Evolutionary conservation across 2,329 filamentous ascomycete species (phyloP), one percentile per base, ranked within the genome.

Genomic region (Hymenoscyphus salicellus): DNA sequence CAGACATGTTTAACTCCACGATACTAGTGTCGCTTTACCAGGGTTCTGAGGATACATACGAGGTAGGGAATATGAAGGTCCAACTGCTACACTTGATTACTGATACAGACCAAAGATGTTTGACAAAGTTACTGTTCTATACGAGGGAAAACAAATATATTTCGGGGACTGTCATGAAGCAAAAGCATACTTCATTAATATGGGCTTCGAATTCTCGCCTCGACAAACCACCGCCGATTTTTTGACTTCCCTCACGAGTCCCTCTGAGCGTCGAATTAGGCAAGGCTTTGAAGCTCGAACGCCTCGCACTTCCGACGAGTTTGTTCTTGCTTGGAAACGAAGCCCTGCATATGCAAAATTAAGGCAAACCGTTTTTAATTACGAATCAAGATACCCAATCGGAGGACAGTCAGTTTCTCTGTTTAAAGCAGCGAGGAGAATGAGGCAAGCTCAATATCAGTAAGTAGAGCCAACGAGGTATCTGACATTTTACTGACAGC

Each of bases 171-270:
- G 84, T 0, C 81, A 83, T 2, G 77, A 83, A 1, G 90, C 90
- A 1, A 89, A 85, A 72, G 76, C 81, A 41, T 93, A 90, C 73
- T 92, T 93, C 67, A 77, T 87, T 61, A 78, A 84, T 23, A 79
- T 93, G 32, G 90, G 90, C 0, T 93, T 92, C 70, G 80, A 85
- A 87, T 89, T 0, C 83, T 86, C 33, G 82, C 89, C 14, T 87
- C 88, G 82, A 16, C 70, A 72, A 43, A 73, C 71, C 26, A 72
- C 71, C 1, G 64, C 86, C 1, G 90, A 93, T 74, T 93, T 93
- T 75, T 77, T 93, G 49, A 93, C 90, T 0, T 91, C 88, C 1
- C 87, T 93, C 73, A 91, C 86, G 11, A 84, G 85, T 55, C 78
- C 81, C 1, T 78, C 85, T 63, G 86, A 87, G 63, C 79, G 86